Percentiles rank a stretch among this genome's conserved stretches.
phyloP scores from a whole-genome alignment of 2,329 filamentous ascomycete genomes.

The Arthrobotrys sinensis region DNA sequence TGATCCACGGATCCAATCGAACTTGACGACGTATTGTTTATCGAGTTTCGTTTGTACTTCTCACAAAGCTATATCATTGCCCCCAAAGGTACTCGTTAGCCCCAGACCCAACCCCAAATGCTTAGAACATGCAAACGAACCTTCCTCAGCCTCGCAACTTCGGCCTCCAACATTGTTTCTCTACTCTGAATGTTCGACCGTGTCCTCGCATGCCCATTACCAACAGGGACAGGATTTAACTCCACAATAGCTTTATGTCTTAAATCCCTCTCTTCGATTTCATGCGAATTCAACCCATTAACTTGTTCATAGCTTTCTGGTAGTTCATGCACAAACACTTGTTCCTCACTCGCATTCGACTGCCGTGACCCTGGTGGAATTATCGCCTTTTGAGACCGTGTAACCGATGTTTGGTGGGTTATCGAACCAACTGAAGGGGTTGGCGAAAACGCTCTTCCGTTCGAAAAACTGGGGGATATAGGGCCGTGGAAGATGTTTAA shows the following conservation, averaged over 20 bases:
- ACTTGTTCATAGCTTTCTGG: constrained; percentile 56
- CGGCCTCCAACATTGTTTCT: constrained; percentile 50
- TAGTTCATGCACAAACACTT: constrained; percentile 34
- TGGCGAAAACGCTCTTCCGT: constrained; percentile 47
- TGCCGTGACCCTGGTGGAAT: constrained; percentile 45
- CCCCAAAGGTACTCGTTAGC: not conserved
- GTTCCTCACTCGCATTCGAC: constrained; percentile 44
- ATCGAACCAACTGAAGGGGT: constrained; percentile 47
- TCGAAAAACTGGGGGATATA: constrained; percentile 24
- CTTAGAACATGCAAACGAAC: constrained; percentile 21
- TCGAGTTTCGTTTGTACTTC: constrained; percentile 45
- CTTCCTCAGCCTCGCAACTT: constrained; percentile 55
- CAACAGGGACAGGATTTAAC: constrained; percentile 24
- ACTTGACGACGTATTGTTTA: constrained; percentile 46
- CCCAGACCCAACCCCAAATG: not conserved
- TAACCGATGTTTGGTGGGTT: constrained; percentile 32
- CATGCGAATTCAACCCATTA: constrained; percentile 52
- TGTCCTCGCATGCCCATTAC: constrained; percentile 24
- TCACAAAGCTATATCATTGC: constrained; percentile 41
- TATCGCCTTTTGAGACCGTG: constrained; percentile 49
- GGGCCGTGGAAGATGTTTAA: constrained; percentile 33
- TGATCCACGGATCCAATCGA: constrained; percentile 30
- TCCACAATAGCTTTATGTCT: constrained; percentile 51
- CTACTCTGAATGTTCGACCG: constrained; percentile 35
- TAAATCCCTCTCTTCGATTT: constrained; percentile 55